Conservation (phyloP, 176 grass and related monocot genomes). For the Thinopyrum elongatum region DNA sequence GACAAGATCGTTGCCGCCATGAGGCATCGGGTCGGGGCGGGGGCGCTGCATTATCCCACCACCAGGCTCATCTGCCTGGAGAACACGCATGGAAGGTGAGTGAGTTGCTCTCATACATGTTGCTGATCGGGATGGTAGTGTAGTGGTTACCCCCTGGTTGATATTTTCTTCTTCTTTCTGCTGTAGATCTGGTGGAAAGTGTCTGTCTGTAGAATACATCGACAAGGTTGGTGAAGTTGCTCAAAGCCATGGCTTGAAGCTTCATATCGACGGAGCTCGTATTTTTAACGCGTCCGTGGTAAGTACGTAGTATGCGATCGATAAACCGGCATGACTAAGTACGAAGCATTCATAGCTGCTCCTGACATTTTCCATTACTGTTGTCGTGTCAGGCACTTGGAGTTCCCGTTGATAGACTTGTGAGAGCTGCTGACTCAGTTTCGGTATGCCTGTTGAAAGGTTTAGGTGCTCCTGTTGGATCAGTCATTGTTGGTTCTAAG, state of each 20-base stretch:
- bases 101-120: slow-evolving; percentile 30
- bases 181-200: slow-evolving; percentile 81
- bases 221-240: slow-evolving; percentile 78
- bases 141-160: background rate
- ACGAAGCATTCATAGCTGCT: background rate
- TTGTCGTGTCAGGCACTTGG: slow-evolving; percentile 58
- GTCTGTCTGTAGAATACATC: slow-evolving; percentile 67
- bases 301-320: slow-evolving; percentile 39
- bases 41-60: slow-evolving; percentile 60
- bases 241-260: slow-evolving; percentile 71
- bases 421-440: slow-evolving; percentile 88
- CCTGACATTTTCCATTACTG: background rate
- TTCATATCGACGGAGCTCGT: slow-evolving; percentile 95
- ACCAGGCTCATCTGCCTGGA: slow-evolving; percentile 93
- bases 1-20: slow-evolving; percentile 67
- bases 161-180: background rate
- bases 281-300: slow-evolving; percentile 97
- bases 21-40: slow-evolving; percentile 31
- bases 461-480: slow-evolving; percentile 89
- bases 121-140: background rate
- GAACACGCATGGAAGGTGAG: slow-evolving; percentile 83
- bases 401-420: slow-evolving; percentile 79
- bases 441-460: slow-evolving; percentile 95
- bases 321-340: background rate
- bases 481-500: slow-evolving; percentile 73